Base-by-base conservation (phyloP, 371 early-diverging fungal species). In the Mucor racemosus region DNA sequence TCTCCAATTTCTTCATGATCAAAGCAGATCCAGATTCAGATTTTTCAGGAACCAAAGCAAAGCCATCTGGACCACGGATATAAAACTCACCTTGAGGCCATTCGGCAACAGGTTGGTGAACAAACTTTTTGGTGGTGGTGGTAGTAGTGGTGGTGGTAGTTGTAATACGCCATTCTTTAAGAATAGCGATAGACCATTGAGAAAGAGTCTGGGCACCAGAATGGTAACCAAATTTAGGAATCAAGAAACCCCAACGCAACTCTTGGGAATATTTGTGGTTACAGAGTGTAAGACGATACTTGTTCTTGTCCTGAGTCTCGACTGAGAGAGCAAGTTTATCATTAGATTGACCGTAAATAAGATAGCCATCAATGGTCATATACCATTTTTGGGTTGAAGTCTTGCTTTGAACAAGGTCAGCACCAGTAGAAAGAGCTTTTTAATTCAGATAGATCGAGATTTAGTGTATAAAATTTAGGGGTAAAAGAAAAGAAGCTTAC, bases 81-180 rank as follows among this genome's bases (percentile, higher is more conserved):
- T 72, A 75, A 38, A 81, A 78, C 19, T 71, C 68, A 9, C 68
- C 76, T 39, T 81, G 50, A 19, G 81, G 81, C 76, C 76, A 73
- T 60, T 73, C 62, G 19, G 81, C 81, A 35, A 71, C 55, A 39
- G 72, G 70, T 5, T 68, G 66, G 14, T 64, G 60, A 31, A 61
- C 62, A 14, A 68, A 26, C 14, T 54, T 42, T 10, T 41, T 54
- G 2, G 40, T 44, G 0, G 53, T 66, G 4, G 62, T 48, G 19
- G 40, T 40, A 11, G 60, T 58, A 1, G 62, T 62, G 17, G 61
- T 58, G n/a, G 40, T 65, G 17, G 61, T 58, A 26, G 40, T 65
- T 10, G 50, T 59, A 17, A 35, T 31, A 35, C 69, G 66, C 55
- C 64, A 69, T 67, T 70, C 74, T 53, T 41, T 69, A 21, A 70